Conservation (phyloP, 495 filamentous ascomycete genomes). For the Podospora tetraspora region DNA sequence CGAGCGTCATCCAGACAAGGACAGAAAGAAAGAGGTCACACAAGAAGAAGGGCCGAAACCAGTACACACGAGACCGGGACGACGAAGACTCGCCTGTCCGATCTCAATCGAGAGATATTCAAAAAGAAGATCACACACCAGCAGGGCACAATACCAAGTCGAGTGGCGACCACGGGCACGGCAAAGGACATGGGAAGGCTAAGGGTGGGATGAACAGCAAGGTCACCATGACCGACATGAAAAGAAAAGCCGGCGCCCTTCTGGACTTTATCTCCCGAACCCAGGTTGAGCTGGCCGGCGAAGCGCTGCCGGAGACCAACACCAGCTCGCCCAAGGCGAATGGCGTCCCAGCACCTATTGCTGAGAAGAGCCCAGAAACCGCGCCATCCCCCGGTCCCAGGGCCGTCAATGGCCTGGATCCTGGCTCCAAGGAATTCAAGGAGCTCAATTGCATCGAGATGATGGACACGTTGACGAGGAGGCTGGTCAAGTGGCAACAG, state of each 20-base stretch:
- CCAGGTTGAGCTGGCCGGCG: slow-evolving; percentile 79
- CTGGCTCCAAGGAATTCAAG: slow-evolving; percentile 49
- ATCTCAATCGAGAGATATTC: slow-evolving; percentile 60
- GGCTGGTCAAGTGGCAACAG: slow-evolving; percentile 75
- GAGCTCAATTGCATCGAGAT: slow-evolving; percentile 68
- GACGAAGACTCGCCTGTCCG: slow-evolving; percentile 62
- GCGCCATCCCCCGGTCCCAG: background rate
- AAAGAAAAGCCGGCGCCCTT: slow-evolving; percentile 73
- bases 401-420: slow-evolving; percentile 7
- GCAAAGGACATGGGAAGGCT: slow-evolving; percentile 31
- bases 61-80: slow-evolving; percentile 76
- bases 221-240: slow-evolving; percentile 88
- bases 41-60: slow-evolving; percentile 79
- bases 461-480: slow-evolving; percentile 74
- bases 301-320: slow-evolving; percentile 21
- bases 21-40: slow-evolving; percentile 43
- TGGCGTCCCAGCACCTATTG: background rate
- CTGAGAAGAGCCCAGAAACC: background rate
- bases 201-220: slow-evolving; percentile 51
- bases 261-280: slow-evolving; percentile 86
- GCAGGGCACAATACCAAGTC: slow-evolving; percentile 21
- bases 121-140: slow-evolving; percentile 32
- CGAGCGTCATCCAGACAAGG: slow-evolving; percentile 26
- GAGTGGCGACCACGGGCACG: slow-evolving; percentile 10
- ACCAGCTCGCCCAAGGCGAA: slow-evolving; percentile 24